These are phyloP conservation scores for Catenaria anguillulae DNA, from an alignment of 371 early-diverging fungal genomes.

Conservation along the genomic window DNA sequence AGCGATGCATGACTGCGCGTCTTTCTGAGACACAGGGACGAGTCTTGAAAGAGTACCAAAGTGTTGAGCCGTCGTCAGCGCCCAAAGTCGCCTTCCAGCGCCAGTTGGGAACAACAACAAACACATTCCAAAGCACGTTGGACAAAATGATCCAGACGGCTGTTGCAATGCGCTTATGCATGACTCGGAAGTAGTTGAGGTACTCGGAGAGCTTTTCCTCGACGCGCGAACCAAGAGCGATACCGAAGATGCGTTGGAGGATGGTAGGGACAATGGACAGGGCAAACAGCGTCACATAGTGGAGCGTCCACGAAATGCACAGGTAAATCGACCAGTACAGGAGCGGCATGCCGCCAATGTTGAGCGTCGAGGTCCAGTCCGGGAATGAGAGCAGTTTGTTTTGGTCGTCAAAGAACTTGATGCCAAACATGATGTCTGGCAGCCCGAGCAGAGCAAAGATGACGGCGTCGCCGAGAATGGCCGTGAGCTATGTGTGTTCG, in stretches of 20 bases:
- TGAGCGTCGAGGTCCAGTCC: slow-evolving; percentile 2
- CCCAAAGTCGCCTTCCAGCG: not conserved
- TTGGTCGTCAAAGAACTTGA: not conserved
- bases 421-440: slow-evolving; percentile 6
- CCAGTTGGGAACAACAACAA: slow-evolving; percentile 7
- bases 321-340: slow-evolving; percentile 6
- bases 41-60: not conserved
- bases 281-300: slow-evolving; percentile 4
- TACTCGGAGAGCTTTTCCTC: not conserved
- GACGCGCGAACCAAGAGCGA: not conserved
- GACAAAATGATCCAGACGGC: slow-evolving; percentile 8
- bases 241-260: not conserved
- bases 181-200: not conserved
- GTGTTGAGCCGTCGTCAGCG: too few species aligned
- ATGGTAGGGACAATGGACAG: slow-evolving; percentile 5
- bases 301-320: not conserved
- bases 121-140: not conserved
- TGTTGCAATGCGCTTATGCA: not conserved
- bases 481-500: slow-evolving; percentile 6
- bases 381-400: not conserved
- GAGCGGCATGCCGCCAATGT: slow-evolving; percentile 9
- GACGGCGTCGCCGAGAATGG: slow-evolving; percentile 4
- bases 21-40: not conserved
- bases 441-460: slow-evolving; percentile 4
- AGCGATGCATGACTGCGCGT: not conserved